These are phyloP conservation scores for Trebouxia sp. DNA, from an alignment of 139 green algal species.

Conservation along the genomic window DNA sequence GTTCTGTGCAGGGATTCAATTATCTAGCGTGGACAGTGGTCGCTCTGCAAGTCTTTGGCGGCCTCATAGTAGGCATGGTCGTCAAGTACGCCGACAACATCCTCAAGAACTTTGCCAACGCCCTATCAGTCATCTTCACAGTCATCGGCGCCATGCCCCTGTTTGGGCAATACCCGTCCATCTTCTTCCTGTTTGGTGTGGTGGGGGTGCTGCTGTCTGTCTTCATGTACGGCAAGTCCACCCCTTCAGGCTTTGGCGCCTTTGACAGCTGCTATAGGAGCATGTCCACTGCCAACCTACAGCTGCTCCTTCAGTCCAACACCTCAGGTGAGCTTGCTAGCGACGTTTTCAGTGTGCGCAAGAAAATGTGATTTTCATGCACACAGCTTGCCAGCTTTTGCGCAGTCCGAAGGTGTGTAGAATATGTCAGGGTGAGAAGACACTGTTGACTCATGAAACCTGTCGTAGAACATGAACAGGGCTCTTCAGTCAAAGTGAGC, in stretches of 20 bases:
- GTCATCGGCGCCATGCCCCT: conserved; percentile 60
- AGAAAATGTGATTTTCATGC: not conserved
- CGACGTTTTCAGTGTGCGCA: not conserved
- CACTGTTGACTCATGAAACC: too few species aligned
- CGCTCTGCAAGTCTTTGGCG: conserved; percentile 58
- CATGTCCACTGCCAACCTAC: conserved; percentile 22
- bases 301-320: conserved; percentile 8
- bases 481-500: too few species aligned
- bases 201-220: conserved; percentile 50
- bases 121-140: conserved; percentile 62
- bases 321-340: not conserved
- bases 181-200: conserved; percentile 54
- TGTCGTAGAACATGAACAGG: too few species aligned
- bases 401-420: too few species aligned
- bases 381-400: too few species aligned
- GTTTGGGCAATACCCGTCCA: conserved; percentile 60
- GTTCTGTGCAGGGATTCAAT: conserved; percentile 47
- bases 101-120: conserved; percentile 68
- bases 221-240: conserved; percentile 55
- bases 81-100: conserved; percentile 69
- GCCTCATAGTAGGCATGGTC: conserved; percentile 61
- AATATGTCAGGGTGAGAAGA: too few species aligned
- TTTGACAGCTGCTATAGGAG: conserved; percentile 26
- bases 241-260: conserved; percentile 17
- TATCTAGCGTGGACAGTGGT: conserved; percentile 48